Percentiles rank a stretch among this genome's conserved stretches.
Conservation (phyloP, 352 stramenopile species). For the Phytophthora colocasiae region DNA sequence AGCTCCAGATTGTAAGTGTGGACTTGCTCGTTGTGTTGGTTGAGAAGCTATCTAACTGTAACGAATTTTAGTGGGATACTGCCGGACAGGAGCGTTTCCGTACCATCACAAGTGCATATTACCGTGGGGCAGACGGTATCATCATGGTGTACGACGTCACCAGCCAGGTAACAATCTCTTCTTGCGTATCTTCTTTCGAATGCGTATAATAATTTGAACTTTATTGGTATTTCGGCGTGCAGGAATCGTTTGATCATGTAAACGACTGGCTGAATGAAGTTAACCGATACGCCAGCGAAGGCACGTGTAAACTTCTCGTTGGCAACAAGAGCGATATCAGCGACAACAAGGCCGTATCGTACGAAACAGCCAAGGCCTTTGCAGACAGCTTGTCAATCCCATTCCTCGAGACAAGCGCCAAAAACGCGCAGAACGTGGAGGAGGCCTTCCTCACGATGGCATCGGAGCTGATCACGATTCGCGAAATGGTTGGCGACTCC, state of each 20-base stretch:
- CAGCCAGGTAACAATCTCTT: conserved; percentile 69
- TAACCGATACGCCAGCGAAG: conserved; percentile 98
- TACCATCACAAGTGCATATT: conserved; percentile 99
- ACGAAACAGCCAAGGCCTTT: conserved; percentile 97
- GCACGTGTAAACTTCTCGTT: conserved; percentile 99
- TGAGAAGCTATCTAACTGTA: conserved; percentile 1
- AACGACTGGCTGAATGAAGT: conserved; percentile 99
- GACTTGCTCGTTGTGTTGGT: not conserved
- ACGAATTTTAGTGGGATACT: conserved; percentile 93
- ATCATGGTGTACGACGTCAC: conserved; percentile 99
- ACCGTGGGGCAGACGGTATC: conserved; percentile 98
- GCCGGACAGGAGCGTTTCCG: conserved; percentile 99
- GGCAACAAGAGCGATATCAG: conserved; percentile 99
- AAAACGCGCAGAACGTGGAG: conserved; percentile 99
- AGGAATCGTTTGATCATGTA: conserved; percentile 99
- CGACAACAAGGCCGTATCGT: conserved; percentile 96
- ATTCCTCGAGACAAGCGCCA: conserved; percentile 99
- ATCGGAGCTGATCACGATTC: conserved; percentile 96
- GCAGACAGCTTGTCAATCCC: conserved; percentile 97
- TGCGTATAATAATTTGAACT: not conserved
- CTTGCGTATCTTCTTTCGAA: too few relatives aligned
- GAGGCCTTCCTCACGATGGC: conserved; percentile 99
- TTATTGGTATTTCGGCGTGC: not conserved
- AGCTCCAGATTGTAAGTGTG: conserved; percentile 96
- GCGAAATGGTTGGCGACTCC: conserved; percentile 84